These are phyloP conservation scores for Dipteronia dyeriana DNA, from an alignment of 345 rosid genomes.

Conservation along the genomic window DNA sequence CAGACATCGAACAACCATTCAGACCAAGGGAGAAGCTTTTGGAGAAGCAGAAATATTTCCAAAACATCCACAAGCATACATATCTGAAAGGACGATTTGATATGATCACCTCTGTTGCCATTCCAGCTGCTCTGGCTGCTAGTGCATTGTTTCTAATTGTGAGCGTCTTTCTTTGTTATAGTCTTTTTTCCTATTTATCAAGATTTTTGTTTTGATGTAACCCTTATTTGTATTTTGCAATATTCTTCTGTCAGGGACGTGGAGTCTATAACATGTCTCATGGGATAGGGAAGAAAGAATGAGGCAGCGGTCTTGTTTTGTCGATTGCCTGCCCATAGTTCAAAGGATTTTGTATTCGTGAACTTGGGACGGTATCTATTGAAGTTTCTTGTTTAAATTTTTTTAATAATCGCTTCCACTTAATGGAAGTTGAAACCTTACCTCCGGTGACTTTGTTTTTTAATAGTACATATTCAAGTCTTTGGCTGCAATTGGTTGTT, in stretches of 20 bases:
- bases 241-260: slow-evolving; percentile 55
- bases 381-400: slow-evolving; percentile 14
- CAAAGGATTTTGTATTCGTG: slow-evolving; percentile 21
- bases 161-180: slow-evolving; percentile 31
- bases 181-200: neutral
- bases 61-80: slow-evolving; percentile 73
- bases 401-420: slow-evolving; percentile 36
- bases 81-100: slow-evolving; percentile 82
- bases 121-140: slow-evolving; percentile 72
- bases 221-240: neutral
- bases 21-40: slow-evolving; percentile 82
- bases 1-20: slow-evolving; percentile 60
- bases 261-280: slow-evolving; percentile 86
- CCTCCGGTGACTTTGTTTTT: neutral
- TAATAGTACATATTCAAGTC: slow-evolving; percentile 27
- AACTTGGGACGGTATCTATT: slow-evolving; percentile 15
- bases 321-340: slow-evolving; percentile 5
- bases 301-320: slow-evolving; percentile 28
- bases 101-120: slow-evolving; percentile 86
- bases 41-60: slow-evolving; percentile 79
- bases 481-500: neutral
- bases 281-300: slow-evolving; percentile 86
- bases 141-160: slow-evolving; percentile 64
- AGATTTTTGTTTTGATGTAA: neutral
- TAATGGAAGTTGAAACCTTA: slow-evolving; percentile 13